Evolutionary conservation across 2,329 filamentous ascomycete genomes (phyloP).

Genomic region (Trichoderma cornu-damae): DNA sequence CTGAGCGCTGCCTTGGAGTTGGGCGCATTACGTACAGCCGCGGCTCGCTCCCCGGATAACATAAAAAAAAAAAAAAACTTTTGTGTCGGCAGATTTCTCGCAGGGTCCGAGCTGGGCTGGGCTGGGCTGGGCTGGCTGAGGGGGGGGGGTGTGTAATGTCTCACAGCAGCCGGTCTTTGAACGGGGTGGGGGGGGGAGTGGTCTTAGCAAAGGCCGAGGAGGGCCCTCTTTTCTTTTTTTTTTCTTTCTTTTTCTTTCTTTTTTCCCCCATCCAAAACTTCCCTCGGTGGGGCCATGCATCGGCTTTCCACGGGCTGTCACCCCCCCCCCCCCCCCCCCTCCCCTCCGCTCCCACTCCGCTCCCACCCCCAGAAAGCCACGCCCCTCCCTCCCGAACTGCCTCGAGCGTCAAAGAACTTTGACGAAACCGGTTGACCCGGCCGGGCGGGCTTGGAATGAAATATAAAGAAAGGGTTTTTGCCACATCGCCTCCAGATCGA

Average conservation of each 20-base stretch:
- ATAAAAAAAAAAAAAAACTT: too few species aligned
- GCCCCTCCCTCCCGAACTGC: not conserved
- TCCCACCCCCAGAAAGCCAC: too few species aligned
- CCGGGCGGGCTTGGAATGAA: not conserved
- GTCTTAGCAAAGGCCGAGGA: not conserved
- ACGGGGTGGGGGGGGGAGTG: too few species aligned
- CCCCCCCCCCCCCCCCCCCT: not conserved
- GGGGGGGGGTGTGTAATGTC: too few species aligned
- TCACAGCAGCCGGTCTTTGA: too few species aligned
- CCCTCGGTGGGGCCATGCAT: not conserved
- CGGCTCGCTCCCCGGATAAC: not conserved
- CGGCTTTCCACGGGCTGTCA: not conserved
- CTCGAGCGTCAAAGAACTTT: constrained; percentile 13
- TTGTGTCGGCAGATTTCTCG: not conserved
- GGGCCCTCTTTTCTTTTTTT: not conserved
- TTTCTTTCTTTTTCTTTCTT: not conserved
- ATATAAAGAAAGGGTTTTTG: constrained; percentile 21
- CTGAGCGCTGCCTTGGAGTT: too few species aligned
- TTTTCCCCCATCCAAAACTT: not conserved
- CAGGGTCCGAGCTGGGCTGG: not conserved
- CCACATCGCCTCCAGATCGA: constrained; percentile 17
- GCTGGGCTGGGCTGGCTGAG: too few species aligned
- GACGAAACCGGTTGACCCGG: constrained; percentile 18
- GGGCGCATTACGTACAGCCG: too few species aligned
- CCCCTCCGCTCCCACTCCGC: not conserved